phyloP scores from a whole-genome alignment of 1,284 basidiomycete genomes.

The Heterobasidion parviporum region DNA sequence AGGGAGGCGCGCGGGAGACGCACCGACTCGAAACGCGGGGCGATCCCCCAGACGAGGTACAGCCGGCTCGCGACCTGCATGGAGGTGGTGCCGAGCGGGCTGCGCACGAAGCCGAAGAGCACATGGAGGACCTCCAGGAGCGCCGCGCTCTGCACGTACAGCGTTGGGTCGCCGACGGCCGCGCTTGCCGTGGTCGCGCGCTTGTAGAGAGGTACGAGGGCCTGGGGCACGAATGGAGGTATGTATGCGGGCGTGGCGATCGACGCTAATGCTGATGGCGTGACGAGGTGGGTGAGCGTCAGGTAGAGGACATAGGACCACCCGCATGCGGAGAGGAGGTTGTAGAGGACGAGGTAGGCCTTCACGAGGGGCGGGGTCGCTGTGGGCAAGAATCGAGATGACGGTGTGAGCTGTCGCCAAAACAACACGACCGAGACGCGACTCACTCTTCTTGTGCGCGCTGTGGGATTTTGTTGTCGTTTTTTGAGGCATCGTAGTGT shows the following conservation, averaged over 20 bases:
- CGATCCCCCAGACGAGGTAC: constrained; percentile 83
- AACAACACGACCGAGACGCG: background rate
- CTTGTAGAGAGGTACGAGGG: constrained; percentile 21
- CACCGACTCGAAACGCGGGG: constrained; percentile 50
- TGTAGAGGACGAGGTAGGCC: constrained; percentile 75
- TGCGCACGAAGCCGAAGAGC: constrained; percentile 76
- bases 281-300: constrained; percentile 40
- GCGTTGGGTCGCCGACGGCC: constrained; percentile 52
- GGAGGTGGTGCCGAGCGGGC: constrained; percentile 72
- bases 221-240: constrained; percentile 12
- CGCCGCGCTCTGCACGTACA: constrained; percentile 77
- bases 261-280: constrained; percentile 20
- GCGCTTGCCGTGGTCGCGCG: constrained; percentile 42
- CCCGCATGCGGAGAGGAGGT: constrained; percentile 60
- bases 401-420: background rate
- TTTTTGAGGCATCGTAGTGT: background rate
- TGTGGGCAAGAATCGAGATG: background rate
- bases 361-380: constrained; percentile 22
- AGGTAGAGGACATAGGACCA: constrained; percentile 67
- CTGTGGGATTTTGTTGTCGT: background rate
- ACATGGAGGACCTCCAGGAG: constrained; percentile 81
- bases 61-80: constrained; percentile 87
- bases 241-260: constrained; percentile 2
- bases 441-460: background rate
- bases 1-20: constrained; percentile 15